Base-by-base conservation (phyloP, 2,329 filamentous ascomycete species). In the Arthrobotrys sphaeroides region DNA sequence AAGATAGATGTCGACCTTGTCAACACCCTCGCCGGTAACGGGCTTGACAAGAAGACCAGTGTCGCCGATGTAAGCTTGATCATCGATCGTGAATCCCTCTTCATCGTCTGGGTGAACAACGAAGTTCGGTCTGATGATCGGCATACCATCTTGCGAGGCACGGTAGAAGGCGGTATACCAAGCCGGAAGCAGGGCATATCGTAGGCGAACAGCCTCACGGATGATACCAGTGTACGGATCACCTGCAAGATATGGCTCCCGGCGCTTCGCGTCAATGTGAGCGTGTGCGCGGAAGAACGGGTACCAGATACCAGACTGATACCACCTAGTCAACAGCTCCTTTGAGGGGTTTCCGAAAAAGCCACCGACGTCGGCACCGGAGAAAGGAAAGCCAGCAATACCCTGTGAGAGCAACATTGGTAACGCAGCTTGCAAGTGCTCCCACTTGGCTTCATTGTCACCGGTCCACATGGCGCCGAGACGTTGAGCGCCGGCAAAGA, bases 141-240 rank as follows among this genome's bases (percentile, higher is more conserved):
- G 95, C 66, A 90, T 91, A 42, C 94, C 94, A 53, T 92, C 89
- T 13, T 89, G 86, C 79, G 92, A 90, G 10, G 95, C 93, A 80
- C 96, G 89, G 81, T 94, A 93, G 86, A 99, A 99, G 6, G 94
- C 93, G 0, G 94, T 98, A 83, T 99, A 99, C 94, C 94, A 98
- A 0, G 92, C 89, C 26, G 95, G 95, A 42, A 99, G 87, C 36
- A 99, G 87, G 77, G 90, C 89, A 83, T 99, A 99, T 59, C 95
- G 89, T 43, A 99, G 87, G 33, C 94, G 90, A 43, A 99, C 86
- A 1, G 95, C 94, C 75, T 94, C 89, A 0, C 93, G 92, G 80
- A 97, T 92, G 82, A 97, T 96, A 61, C 87, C 87, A 2, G 89
- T 92, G 83, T 97, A 93, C 0, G 94, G 93, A 76, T 95, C 91